Evolutionary conservation across 2,329 filamentous ascomycete species (phyloP).

Genomic region (Didymella segeticola): DNA sequence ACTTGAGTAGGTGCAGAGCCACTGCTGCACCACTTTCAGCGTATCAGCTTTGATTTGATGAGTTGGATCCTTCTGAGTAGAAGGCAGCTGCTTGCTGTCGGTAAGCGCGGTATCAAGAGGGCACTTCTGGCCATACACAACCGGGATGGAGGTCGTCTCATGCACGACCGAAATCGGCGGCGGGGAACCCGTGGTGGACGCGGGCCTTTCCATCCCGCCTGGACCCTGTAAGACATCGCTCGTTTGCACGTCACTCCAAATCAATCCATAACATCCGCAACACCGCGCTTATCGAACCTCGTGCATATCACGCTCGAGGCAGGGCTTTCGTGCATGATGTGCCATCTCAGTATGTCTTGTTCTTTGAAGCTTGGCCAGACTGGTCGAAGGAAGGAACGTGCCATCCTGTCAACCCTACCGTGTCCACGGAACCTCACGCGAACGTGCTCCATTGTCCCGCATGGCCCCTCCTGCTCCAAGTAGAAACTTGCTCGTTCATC

Average conservation of each 20-base stretch:
- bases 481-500: not conserved
- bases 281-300: not conserved
- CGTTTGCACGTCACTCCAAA: not conserved
- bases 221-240: not conserved
- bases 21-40: too few relatives aligned
- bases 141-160: too few relatives aligned
- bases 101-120: too few relatives aligned
- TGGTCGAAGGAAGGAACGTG: conserved; percentile 3
- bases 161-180: not conserved
- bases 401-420: conserved; percentile 7
- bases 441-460: not conserved
- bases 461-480: not conserved
- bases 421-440: not conserved
- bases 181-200: not conserved
- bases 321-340: conserved; percentile 8
- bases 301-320: conserved; percentile 1
- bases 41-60: too few relatives aligned
- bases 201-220: conserved; percentile 1
- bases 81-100: too few relatives aligned
- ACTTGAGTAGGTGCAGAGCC: too few relatives aligned
- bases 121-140: too few relatives aligned
- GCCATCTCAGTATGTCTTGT: not conserved
- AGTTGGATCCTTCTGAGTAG: too few relatives aligned
- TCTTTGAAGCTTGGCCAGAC: conserved; percentile 12
- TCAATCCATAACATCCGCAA: not conserved